These are phyloP conservation scores for Serendipita sp. DNA, from an alignment of 768 basidiomycete species.

Conservation along the genomic window DNA sequence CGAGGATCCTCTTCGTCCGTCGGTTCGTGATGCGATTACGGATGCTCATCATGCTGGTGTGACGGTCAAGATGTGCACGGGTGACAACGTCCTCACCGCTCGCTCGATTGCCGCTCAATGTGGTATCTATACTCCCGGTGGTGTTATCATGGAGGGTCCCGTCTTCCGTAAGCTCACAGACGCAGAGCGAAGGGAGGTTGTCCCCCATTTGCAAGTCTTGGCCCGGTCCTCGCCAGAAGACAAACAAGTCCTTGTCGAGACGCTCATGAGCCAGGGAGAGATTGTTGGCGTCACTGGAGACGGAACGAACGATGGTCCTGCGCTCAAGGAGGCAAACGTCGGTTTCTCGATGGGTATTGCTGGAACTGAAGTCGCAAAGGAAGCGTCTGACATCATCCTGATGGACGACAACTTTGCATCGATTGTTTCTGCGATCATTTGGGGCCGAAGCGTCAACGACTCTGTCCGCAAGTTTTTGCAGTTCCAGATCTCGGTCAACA, in stretches of 20 bases:
- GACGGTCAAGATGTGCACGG: constrained; percentile 94
- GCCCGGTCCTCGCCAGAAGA: constrained; percentile 96
- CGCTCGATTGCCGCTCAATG: constrained; percentile 95
- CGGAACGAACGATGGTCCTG: constrained; percentile 95
- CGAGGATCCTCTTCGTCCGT: constrained; percentile 85
- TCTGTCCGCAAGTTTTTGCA: constrained; percentile 95
- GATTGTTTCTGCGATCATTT: constrained; percentile 95
- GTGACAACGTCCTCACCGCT: constrained; percentile 89
- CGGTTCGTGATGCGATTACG: constrained; percentile 77
- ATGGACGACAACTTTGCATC: constrained; percentile 97
- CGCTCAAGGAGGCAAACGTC: constrained; percentile 87
- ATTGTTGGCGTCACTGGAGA: constrained; percentile 95
- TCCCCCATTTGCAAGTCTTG: constrained; percentile 87
- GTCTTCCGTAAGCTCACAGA: constrained; percentile 68
- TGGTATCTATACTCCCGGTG: constrained; percentile 85
- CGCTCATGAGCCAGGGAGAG: constrained; percentile 71
- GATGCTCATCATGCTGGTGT: constrained; percentile 85
- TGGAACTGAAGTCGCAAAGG: constrained; percentile 97
- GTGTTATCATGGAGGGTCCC: constrained; percentile 97
- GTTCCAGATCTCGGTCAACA: constrained; percentile 88
- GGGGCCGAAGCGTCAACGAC: constrained; percentile 98
- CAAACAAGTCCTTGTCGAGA: constrained; percentile 86
- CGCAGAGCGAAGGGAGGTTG: constrained; percentile 59
- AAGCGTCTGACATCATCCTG: constrained; percentile 95
- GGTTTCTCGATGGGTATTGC: constrained; percentile 96